Evolutionary conservation across 768 basidiomycete genomes (phyloP).

Genomic region (Podaxis rugospora): DNA sequence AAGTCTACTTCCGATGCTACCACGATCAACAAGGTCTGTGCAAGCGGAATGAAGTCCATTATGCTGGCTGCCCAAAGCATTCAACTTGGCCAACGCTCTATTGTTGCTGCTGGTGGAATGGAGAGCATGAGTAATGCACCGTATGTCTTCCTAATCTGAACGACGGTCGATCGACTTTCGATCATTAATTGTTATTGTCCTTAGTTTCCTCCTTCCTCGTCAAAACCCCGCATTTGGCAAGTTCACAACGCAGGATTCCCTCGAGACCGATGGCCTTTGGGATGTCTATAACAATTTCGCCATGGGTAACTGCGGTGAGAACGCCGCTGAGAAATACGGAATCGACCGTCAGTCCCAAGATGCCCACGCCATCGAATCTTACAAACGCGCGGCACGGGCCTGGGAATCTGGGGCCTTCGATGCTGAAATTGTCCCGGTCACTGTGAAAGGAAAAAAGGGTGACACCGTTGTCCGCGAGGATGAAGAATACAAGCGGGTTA

Average conservation of each 20-base stretch:
- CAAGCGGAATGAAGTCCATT: conserved; percentile 93
- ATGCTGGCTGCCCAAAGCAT: conserved; percentile 93
- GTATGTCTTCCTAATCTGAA: conserved; percentile 47
- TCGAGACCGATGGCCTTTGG: conserved; percentile 91
- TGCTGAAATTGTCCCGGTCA: conserved; percentile 85
- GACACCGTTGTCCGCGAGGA: conserved; percentile 89
- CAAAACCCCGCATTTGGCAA: conserved; percentile 85
- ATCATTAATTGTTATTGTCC: conserved; percentile 1
- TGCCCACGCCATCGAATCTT: conserved; percentile 90
- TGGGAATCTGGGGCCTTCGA: conserved; percentile 86
- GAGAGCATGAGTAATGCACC: conserved; percentile 99
- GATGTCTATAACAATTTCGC: conserved; percentile 97
- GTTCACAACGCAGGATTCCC: conserved; percentile 80
- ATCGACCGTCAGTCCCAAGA: conserved; percentile 90
- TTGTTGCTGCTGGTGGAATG: conserved; percentile 96
- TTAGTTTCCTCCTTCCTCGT: conserved; percentile 80
- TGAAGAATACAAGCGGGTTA: conserved; percentile 96
- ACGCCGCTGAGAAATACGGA: conserved; percentile 71
- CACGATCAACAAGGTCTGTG: conserved; percentile 99
- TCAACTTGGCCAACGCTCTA: conserved; percentile 74
- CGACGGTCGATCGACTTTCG: background rate
- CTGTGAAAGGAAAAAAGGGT: conserved; percentile 92
- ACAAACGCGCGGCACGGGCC: conserved; percentile 87
- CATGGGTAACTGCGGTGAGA: conserved; percentile 97
- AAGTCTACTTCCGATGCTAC: conserved; percentile 87